phyloP scores from a whole-genome alignment of 2,329 filamentous ascomycete species.

The Alternaria viburni region DNA sequence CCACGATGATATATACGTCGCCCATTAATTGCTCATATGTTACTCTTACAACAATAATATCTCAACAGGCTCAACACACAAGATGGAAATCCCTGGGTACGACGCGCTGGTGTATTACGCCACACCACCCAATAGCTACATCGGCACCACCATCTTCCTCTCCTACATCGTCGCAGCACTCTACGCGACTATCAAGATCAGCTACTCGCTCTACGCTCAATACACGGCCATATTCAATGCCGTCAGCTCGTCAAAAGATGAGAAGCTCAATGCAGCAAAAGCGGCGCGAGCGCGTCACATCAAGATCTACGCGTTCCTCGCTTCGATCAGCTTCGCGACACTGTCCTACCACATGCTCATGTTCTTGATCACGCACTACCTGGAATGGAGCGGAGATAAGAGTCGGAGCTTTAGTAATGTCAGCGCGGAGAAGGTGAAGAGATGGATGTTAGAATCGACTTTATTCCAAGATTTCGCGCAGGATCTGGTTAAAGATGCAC shows the following conservation, averaged over 20 bases:
- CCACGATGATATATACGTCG: not conserved
- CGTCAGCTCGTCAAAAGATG: not conserved
- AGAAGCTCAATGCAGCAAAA: conserved; percentile 13
- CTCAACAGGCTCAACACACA: not conserved
- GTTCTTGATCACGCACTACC: conserved; percentile 37
- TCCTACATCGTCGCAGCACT: conserved; percentile 38
- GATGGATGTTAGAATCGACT: conserved; percentile 37
- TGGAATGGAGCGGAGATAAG: conserved; percentile 24
- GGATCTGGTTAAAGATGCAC: conserved; percentile 33
- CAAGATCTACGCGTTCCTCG: conserved; percentile 35
- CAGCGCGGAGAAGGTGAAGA: conserved; percentile 9
- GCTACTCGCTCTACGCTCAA: conserved; percentile 22
- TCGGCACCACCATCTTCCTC: conserved; percentile 40
- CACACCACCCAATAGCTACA: conserved; percentile 38
- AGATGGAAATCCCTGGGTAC: conserved; percentile 15
- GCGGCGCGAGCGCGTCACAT: conserved; percentile 30
- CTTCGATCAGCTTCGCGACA: conserved; percentile 34
- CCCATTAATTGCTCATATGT: not conserved
- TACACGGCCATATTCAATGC: conserved; percentile 16
- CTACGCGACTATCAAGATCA: conserved; percentile 26
- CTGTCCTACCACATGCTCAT: conserved; percentile 41
- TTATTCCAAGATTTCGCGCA: conserved; percentile 39
- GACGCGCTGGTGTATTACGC: conserved; percentile 12
- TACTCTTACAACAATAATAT: not conserved
- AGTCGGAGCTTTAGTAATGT: not conserved